Percentiles rank a stretch among this genome's conserved stretches.
phyloP scores from a whole-genome alignment of 2,329 filamentous ascomycete genomes.

The Hypoxylon rubiginosum region DNA sequence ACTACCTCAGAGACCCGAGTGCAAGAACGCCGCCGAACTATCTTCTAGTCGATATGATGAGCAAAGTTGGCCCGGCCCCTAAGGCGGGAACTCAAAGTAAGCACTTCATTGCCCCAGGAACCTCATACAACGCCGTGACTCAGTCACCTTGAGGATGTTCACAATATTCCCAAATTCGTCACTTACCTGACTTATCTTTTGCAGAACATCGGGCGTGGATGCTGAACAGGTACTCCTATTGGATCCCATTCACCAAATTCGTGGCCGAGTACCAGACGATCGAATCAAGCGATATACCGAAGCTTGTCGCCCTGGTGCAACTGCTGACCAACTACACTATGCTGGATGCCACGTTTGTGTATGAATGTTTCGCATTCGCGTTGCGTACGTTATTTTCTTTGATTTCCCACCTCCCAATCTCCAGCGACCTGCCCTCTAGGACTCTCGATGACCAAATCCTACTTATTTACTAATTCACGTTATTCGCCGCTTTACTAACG shows the following conservation, averaged over 20 bases:
- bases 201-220: neutral
- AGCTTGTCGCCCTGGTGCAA: slow-evolving; percentile 4
- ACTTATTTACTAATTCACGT: too few species aligned
- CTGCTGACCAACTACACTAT: neutral
- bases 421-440: too few species aligned
- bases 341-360: neutral
- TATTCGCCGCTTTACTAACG: neutral
- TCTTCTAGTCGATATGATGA: neutral
- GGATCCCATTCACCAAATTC: slow-evolving; percentile 6
- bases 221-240: neutral
- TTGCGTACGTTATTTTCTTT: neutral
- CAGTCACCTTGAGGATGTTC: neutral
- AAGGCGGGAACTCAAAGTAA: neutral
- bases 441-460: too few species aligned
- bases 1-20: neutral
- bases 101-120: neutral
- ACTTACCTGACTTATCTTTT: neutral
- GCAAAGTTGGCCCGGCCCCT: neutral
- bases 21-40: neutral
- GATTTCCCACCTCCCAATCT: too few species aligned
- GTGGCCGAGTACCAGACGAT: slow-evolving; percentile 4
- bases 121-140: neutral
- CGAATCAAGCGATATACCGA: neutral
- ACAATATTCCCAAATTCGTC: neutral
- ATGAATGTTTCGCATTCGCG: neutral